phyloP scores from a whole-genome alignment of 768 basidiomycete genomes.

The Dentipellis fragilis region DNA sequence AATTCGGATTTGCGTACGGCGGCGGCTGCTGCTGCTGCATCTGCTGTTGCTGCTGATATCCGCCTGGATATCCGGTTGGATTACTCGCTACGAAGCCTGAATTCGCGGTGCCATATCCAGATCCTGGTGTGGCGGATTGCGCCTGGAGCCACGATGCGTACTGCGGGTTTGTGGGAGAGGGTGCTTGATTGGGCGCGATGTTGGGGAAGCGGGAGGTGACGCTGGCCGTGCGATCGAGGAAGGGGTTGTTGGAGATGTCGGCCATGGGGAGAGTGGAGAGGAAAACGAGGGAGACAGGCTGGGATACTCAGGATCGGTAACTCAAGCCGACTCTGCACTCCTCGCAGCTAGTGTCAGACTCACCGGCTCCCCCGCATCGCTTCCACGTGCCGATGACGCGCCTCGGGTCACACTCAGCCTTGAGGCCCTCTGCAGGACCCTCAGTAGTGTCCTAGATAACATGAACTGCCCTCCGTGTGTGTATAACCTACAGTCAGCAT shows the following conservation, averaged over 20 bases:
- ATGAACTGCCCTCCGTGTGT: neutral
- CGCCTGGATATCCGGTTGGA: neutral
- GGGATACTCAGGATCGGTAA: neutral
- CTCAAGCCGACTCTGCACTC: too few relatives aligned
- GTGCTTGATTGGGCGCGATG: slow-evolving; percentile 27
- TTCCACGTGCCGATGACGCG: neutral
- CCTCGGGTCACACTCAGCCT: neutral
- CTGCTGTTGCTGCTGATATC: slow-evolving; percentile 2
- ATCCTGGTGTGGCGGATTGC: slow-evolving; percentile 15
- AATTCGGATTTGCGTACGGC: slow-evolving; percentile 10
- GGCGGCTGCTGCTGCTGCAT: slow-evolving; percentile 8
- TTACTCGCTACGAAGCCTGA: neutral
- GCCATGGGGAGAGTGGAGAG: slow-evolving; percentile 6
- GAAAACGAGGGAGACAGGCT: neutral
- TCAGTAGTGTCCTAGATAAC: neutral
- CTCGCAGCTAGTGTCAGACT: too few relatives aligned
- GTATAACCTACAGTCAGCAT: neutral
- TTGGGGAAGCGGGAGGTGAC: slow-evolving; percentile 49
- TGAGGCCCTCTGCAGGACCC: neutral
- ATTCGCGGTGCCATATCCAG: slow-evolving; percentile 1
- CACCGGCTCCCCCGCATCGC: neutral
- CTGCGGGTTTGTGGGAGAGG: slow-evolving; percentile 10
- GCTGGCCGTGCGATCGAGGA: slow-evolving; percentile 40
- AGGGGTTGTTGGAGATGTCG: slow-evolving; percentile 55
- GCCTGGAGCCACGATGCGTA: slow-evolving; percentile 33